Conservation (phyloP, 352 stramenopile species). For the Globisporangium carolinianum region DNA sequence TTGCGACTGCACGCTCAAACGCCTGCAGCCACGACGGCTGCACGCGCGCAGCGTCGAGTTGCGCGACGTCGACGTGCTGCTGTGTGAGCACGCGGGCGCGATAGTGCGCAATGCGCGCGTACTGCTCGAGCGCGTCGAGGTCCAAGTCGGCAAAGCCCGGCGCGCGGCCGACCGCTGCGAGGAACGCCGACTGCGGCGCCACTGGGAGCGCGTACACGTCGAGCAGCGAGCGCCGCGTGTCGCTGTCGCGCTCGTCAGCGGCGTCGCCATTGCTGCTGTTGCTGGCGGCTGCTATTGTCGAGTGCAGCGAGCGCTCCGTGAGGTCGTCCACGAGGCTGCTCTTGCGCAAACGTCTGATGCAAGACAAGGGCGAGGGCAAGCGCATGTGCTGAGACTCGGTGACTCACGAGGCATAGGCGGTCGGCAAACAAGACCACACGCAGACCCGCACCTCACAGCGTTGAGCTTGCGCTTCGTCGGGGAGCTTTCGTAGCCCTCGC, state of each 20-base stretch:
- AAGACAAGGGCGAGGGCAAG: neutral
- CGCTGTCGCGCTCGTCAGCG: neutral
- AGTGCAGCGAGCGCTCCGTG: neutral
- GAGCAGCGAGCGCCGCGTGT: slow-evolving; percentile 18
- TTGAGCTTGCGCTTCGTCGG: slow-evolving; percentile 21
- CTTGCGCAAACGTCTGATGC: slow-evolving; percentile 11
- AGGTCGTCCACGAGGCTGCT: slow-evolving; percentile 16
- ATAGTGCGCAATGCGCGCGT: slow-evolving; percentile 54
- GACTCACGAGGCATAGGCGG: too few relatives aligned
- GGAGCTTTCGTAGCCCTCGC: slow-evolving; percentile 10
- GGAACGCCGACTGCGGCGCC: slow-evolving; percentile 16
- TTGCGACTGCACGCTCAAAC: slow-evolving; percentile 21
- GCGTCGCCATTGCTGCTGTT: neutral
- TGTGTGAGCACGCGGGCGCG: slow-evolving; percentile 39
- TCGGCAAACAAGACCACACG: too few relatives aligned
- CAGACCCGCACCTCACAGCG: slow-evolving; percentile 18
- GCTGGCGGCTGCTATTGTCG: neutral
- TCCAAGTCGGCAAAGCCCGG: slow-evolving; percentile 38
- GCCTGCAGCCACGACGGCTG: slow-evolving; percentile 39
- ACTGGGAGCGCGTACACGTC: slow-evolving; percentile 35
- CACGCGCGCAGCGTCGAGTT: slow-evolving; percentile 17
- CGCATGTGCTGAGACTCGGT: neutral
- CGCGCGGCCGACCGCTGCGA: slow-evolving; percentile 13
- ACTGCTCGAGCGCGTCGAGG: slow-evolving; percentile 35
- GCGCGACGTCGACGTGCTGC: slow-evolving; percentile 18